A percentile compares a stretch with the other conserved stretches of the same genome.
phyloP scores from a whole-genome alignment of 1,284 basidiomycete genomes.

The Irpex lacteus region DNA sequence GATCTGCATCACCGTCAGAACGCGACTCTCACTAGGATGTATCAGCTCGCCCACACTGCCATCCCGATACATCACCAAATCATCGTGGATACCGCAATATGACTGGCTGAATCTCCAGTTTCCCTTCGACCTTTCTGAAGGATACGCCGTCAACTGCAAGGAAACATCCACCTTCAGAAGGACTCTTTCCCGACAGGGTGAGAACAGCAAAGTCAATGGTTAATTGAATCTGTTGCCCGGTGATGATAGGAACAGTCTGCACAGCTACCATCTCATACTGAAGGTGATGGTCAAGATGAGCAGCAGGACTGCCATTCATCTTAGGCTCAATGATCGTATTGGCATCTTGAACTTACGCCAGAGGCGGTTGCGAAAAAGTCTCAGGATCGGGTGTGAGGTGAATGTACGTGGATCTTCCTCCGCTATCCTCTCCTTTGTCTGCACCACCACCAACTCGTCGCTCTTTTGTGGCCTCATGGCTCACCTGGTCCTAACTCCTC shows the following conservation, averaged over 20 bases:
- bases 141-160: no score
- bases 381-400: neutral
- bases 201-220: neutral
- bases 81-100: no score
- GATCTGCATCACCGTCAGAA: neutral
- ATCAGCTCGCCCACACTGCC: neutral
- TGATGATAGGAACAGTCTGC: neutral
- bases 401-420: neutral
- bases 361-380: neutral
- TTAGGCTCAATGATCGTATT: neutral
- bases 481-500: neutral
- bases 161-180: neutral
- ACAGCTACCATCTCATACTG: neutral
- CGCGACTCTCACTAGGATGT: neutral
- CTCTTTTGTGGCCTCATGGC: neutral
- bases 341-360: neutral
- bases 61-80: neutral
- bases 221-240: neutral
- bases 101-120: no score
- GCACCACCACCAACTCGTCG: neutral
- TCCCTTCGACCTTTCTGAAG: no score
- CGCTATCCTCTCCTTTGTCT: neutral
- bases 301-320: no score
- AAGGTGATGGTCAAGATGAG: neutral
- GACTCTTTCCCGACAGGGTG: neutral